Conservation (phyloP, 306 rosid genomes). For the Castanea sativa region DNA sequence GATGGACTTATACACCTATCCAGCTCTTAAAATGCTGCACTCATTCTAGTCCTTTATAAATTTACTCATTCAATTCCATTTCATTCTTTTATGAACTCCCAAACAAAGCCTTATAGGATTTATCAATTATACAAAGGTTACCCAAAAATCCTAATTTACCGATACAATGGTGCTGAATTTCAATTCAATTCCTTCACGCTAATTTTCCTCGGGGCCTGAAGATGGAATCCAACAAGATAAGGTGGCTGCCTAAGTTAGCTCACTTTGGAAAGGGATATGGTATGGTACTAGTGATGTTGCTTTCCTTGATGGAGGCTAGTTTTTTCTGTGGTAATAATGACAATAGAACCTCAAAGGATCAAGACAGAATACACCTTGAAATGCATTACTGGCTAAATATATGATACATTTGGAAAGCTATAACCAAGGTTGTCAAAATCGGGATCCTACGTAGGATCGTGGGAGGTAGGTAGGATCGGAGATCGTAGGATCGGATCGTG, state of each 20-base stretch:
- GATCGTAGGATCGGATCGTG: too few species aligned
- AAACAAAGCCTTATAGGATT: not conserved
- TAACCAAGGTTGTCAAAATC: too few species aligned
- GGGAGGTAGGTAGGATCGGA: too few species aligned
- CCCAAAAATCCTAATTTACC: not conserved
- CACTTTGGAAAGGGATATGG: not conserved
- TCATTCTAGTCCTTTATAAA: not conserved
- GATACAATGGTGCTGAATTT: conserved; percentile 12
- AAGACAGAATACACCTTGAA: not conserved
- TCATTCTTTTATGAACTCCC: too few species aligned
- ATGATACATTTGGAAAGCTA: not conserved
- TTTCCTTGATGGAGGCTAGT: not conserved
- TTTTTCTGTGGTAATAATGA: not conserved
- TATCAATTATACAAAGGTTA: not conserved
- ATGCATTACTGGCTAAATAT: not conserved
- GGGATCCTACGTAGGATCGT: too few species aligned
- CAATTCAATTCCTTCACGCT: not conserved
- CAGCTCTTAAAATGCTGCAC: conserved; percentile 8
- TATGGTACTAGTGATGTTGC: not conserved
- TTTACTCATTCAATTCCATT: too few species aligned
- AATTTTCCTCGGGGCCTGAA: not conserved
- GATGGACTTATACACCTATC: not conserved
- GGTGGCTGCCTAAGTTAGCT: not conserved
- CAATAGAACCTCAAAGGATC: not conserved
- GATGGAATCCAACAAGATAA: not conserved